Conservation (phyloP, 2,329 filamentous ascomycete genomes). For the Fusarium sacchari region DNA sequence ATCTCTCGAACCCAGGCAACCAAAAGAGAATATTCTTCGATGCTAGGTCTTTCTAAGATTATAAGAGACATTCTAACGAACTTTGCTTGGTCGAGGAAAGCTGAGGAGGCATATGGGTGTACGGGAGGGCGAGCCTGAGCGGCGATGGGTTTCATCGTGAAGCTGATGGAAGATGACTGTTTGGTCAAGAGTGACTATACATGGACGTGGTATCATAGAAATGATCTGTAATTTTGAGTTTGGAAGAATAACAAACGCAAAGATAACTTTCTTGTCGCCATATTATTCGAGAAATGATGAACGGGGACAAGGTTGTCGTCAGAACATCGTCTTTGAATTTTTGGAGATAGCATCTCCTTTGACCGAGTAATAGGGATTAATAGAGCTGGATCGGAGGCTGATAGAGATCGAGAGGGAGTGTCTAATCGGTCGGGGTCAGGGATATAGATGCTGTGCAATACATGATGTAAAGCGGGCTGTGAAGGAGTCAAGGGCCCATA, state of each 20-base stretch:
- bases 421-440: not conserved
- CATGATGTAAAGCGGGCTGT: not conserved
- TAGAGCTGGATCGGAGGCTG: fast-evolving
- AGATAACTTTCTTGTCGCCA: not conserved
- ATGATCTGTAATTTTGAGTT: fast-evolving
- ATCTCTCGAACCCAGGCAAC: not conserved
- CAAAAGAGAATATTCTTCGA: not conserved
- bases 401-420: too few species aligned
- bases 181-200: not conserved
- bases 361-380: not conserved
- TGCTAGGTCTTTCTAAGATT: fast-evolving
- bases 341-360: not conserved
- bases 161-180: not conserved
- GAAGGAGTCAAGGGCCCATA: not conserved
- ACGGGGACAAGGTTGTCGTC: not conserved
- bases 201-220: fast-evolving
- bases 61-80: too few species aligned
- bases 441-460: not conserved
- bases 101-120: too few species aligned
- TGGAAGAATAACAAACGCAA: fast-evolving
- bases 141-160: not conserved
- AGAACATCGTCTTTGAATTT: conserved; percentile 15
- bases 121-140: not conserved
- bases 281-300: not conserved
- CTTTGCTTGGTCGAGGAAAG: not conserved